Evolutionary conservation across 176 grass and related monocot species (phyloP).

Genomic region (Rhynchospora breviuscula): DNA sequence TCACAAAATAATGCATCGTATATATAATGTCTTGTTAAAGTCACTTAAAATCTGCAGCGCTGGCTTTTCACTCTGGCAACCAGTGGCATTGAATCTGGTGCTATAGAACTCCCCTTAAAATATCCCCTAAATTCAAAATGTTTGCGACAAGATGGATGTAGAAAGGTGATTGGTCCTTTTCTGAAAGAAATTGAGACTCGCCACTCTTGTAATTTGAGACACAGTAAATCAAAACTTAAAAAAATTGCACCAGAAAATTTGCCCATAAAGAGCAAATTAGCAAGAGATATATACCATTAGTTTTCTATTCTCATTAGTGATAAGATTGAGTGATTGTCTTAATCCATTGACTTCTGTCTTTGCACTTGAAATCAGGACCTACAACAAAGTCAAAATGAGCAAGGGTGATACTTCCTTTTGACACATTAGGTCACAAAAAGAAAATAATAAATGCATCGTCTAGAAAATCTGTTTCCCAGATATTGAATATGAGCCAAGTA

Average conservation of each 20-base stretch:
- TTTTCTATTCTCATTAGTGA: slow-evolving; percentile 34
- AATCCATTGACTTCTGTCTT: slow-evolving; percentile 31
- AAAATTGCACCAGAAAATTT: background rate
- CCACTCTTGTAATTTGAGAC: background rate
- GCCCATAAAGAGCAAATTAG: background rate
- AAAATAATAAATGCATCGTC: background rate
- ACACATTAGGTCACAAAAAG: background rate
- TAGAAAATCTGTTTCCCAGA: background rate
- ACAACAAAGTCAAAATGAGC: slow-evolving; percentile 3
- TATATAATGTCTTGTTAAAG: background rate
- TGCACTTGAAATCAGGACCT: slow-evolving; percentile 33
- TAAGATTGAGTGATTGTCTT: slow-evolving; percentile 37
- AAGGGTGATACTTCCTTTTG: background rate
- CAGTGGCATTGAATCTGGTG: background rate
- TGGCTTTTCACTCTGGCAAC: background rate
- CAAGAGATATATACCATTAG: slow-evolving; percentile 29
- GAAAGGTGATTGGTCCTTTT: background rate
- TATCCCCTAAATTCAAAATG: background rate
- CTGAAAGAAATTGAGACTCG: background rate
- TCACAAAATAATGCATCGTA: background rate
- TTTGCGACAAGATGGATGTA: background rate
- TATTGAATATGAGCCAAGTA: background rate
- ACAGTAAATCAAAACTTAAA: background rate
- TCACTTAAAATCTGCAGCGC: no score
- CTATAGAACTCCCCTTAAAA: background rate